Conservation (phyloP, 129 eudicot genomes). For the Pulicaria dysenterica region DNA sequence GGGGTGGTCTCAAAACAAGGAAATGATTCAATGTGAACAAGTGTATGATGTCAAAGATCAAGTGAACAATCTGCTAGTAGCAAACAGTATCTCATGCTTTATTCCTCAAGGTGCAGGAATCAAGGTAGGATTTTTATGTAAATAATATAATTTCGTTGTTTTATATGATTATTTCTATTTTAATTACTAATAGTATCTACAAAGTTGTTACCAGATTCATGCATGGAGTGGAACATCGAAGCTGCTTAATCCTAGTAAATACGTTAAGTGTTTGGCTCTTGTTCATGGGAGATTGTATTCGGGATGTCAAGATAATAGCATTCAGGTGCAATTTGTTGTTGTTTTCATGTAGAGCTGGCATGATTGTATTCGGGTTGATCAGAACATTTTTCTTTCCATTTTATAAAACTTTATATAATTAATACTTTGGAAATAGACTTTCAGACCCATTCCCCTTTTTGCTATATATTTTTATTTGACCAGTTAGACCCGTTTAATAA, state of each 20-base stretch:
- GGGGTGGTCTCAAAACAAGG: constrained; percentile 62
- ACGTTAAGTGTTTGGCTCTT: constrained; percentile 69
- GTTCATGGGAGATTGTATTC: constrained; percentile 73
- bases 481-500: neutral
- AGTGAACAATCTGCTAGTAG: constrained; percentile 60
- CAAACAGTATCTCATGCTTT: constrained; percentile 71
- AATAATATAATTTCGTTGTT: neutral
- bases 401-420: neutral
- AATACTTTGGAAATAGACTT: neutral
- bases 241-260: constrained; percentile 57
- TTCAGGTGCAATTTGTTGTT: constrained; percentile 49
- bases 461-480: neutral
- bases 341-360: neutral
- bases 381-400: neutral
- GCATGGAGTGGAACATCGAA: constrained; percentile 79
- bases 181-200: neutral
- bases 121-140: constrained; percentile 43
- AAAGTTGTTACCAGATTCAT: constrained; percentile 52
- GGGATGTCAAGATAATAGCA: constrained; percentile 81
- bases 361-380: neutral
- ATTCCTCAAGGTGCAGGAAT: constrained; percentile 83
- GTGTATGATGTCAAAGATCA: constrained; percentile 84
- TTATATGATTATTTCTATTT: neutral
- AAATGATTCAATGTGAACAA: constrained; percentile 59
- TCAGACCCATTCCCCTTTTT: neutral